A percentile compares a stretch with the other conserved stretches of the same genome.
phyloP scores from a whole-genome alignment of 1,139 yeast species.

The Meyerozyma elateridarum region DNA sequence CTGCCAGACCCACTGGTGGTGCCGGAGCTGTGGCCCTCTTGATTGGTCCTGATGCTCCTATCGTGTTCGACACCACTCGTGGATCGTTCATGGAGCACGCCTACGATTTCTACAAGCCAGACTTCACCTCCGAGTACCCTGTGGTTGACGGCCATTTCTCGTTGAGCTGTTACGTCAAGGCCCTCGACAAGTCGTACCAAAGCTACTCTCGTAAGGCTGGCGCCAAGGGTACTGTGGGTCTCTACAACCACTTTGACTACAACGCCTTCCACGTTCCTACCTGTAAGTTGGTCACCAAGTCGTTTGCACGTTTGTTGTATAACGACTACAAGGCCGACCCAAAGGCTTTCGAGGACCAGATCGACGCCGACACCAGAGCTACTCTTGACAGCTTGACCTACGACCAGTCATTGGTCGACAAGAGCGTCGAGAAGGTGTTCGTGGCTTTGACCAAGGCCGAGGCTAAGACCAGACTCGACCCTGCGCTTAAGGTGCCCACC shows the following conservation, averaged over 20 bases:
- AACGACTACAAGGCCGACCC: conserved; percentile 79
- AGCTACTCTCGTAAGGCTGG: conserved; percentile 75
- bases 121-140: conserved; percentile 94
- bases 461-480: conserved; percentile 66
- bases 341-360: conserved; percentile 45
- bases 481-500: conserved; percentile 84
- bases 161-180: conserved; percentile 87
- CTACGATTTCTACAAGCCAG: conserved; percentile 97
- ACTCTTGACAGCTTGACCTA: conserved; percentile 57
- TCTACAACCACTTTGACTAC: conserved; percentile 76
- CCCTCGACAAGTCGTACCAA: conserved; percentile 82
- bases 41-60: conserved; percentile 97
- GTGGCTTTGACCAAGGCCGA: conserved; percentile 72
- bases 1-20: conserved; percentile 99
- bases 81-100: conserved; percentile 96
- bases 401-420: conserved; percentile 77
- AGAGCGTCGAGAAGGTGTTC: conserved; percentile 78
- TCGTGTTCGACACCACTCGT: conserved; percentile 82
- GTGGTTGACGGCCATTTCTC: conserved; percentile 98
- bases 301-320: conserved; percentile 87
- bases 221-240: conserved; percentile 56
- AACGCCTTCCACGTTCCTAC: conserved; percentile 98
- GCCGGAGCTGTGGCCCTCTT: conserved; percentile 95
- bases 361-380: conserved; percentile 53
- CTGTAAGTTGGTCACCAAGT: conserved; percentile 90